A percentile compares a stretch with the other conserved stretches of the same genome.
Evolutionary conservation across 805 yeast genomes (phyloP).

Genomic region (Pichia phayaonensis): DNA sequence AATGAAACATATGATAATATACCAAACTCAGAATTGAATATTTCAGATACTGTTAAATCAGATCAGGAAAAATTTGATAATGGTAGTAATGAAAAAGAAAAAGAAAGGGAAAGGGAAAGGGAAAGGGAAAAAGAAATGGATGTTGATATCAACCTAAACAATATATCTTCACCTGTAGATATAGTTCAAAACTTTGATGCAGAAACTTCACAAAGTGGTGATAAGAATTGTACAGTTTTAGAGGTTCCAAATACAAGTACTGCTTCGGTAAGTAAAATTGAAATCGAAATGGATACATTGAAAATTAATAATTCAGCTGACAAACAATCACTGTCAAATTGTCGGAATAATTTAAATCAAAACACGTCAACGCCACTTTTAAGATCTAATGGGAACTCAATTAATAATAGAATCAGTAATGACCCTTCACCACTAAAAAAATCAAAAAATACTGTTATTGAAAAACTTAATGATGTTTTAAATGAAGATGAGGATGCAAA

Average conservation of each 20-base stretch:
- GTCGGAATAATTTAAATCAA: neutral
- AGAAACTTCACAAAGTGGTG: neutral
- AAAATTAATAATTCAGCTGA: neutral
- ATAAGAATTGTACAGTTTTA: neutral
- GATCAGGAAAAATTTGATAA: neutral
- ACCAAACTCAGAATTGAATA: neutral
- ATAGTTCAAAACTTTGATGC: neutral
- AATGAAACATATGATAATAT: neutral
- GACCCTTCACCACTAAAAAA: neutral
- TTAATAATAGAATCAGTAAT: neutral
- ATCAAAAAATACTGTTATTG: neutral
- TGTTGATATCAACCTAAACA: neutral
- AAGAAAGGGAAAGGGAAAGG: neutral
- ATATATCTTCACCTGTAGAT: neutral
- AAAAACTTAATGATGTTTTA: neutral
- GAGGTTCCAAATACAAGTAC: conserved; percentile 15
- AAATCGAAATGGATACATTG: neutral
- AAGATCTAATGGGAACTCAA: neutral
- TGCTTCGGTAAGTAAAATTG: conserved; percentile 4
- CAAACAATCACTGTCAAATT: neutral
- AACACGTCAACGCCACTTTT: neutral
- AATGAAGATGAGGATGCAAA: neutral
- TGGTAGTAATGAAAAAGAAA: neutral
- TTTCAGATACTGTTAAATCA: neutral
- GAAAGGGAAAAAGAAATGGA: neutral